Evolutionary conservation across 306 rosid species (phyloP), one percentile per base, ranked within the genome.

Genomic region (Pueraria montana): DNA sequence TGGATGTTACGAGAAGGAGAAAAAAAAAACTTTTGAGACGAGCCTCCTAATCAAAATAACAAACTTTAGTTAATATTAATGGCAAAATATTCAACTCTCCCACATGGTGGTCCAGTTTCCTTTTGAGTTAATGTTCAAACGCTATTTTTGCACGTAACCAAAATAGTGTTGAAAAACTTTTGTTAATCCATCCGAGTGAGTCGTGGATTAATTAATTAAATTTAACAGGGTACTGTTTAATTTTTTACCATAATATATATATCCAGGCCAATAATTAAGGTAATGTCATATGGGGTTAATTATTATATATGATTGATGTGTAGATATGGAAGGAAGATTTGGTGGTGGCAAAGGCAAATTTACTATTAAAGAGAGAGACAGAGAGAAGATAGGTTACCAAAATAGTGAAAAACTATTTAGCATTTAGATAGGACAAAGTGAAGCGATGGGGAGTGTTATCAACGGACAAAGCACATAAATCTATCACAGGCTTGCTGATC

Each of bases 61-160:
- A 43, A 77, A 82, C 8, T 56, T 59, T 36, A 4, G 43, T 42
- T n/a, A 74, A 68, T 42, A 46, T 34, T 18, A 34, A 13, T 77
- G 45, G 56, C 65, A 67, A 69, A 52, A 62, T 68, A 79, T 83
- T 86, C 24, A 83, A 75, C 43, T 27, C 52, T 42, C 21, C 26
- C 85, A 85, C 85, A 58, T 85, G 85, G 83, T 85, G 88, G 88
- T 85, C 88, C 88, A 76, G 38, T 61, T 67, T 80, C 20, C 40
- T 59, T 80, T 38, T 30, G 43, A 72, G 77, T 48, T 76, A 67
- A 55, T 42, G 42, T 46, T 10, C 24, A 68, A 56, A 42, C 18
- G 9, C 50, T 17, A 64, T 52, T 4, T 74, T n/a, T 20, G n/a
- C 76, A 21, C 38, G 69, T 63, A 71, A 77, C 8, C 34, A 10